A percentile compares a stretch with the other conserved stretches of the same genome.
Evolutionary conservation across 495 filamentous ascomycete genomes (phyloP).

Genomic region (Aspergillus hancockii): DNA sequence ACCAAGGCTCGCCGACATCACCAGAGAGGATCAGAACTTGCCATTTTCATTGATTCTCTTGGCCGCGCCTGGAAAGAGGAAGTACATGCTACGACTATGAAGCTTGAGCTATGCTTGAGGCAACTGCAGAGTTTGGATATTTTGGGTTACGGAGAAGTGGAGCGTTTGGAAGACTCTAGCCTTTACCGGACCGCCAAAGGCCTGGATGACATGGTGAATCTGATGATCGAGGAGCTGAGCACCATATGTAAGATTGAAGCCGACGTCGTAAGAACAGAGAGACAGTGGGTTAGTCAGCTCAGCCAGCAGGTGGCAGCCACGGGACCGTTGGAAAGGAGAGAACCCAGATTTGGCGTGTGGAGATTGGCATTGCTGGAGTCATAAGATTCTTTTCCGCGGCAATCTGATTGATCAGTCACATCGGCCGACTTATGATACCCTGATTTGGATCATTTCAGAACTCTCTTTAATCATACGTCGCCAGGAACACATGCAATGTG

Average conservation of each 20-base stretch:
- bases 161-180: slow-evolving; percentile 34
- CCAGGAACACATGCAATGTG: neutral
- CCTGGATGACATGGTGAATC: slow-evolving; percentile 34
- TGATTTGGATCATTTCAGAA: neutral
- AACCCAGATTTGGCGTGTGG: slow-evolving; percentile 24
- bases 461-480: neutral
- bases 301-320: slow-evolving; percentile 30
- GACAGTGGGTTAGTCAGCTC: slow-evolving; percentile 34
- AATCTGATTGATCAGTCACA: neutral
- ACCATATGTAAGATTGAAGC: slow-evolving; percentile 43
- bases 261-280: slow-evolving; percentile 42
- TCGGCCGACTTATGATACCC: neutral
- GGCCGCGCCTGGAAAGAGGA: slow-evolving; percentile 46
- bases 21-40: slow-evolving; percentile 15
- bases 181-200: slow-evolving; percentile 32
- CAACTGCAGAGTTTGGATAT: slow-evolving; percentile 42
- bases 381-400: neutral
- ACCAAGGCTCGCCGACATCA: slow-evolving; percentile 27
- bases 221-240: slow-evolving; percentile 47
- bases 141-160: slow-evolving; percentile 35
- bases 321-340: slow-evolving; percentile 12
- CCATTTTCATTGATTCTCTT: slow-evolving; percentile 43
- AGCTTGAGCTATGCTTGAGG: slow-evolving; percentile 42
- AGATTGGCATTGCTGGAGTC: slow-evolving; percentile 10
- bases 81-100: slow-evolving; percentile 34